Evolutionary conservation across 2,329 filamentous ascomycete species (phyloP).

Genomic region (Talaromyces amestolkiae): DNA sequence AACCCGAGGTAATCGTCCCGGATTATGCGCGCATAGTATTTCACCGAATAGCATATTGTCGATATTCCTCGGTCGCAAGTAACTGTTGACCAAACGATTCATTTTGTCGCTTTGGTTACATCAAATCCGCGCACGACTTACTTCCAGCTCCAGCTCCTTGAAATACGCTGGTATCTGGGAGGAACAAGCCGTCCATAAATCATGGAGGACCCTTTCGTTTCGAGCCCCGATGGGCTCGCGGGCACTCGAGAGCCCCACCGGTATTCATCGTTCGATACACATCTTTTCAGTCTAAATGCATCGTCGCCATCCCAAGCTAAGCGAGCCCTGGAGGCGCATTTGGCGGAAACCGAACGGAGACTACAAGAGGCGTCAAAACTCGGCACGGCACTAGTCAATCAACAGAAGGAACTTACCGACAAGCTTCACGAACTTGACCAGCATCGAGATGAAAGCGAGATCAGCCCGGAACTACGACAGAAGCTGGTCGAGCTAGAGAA

Average conservation of each 20-base stretch:
- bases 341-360: conserved; percentile 86
- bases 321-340: conserved; percentile 82
- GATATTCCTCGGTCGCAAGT: neutral
- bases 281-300: conserved; percentile 75
- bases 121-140: conserved; percentile 2
- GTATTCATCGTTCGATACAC: conserved; percentile 78
- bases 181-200: conserved; percentile 23
- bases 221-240: conserved; percentile 43
- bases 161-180: conserved; percentile 20
- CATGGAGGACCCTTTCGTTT: conserved; percentile 60
- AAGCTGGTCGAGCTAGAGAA: conserved; percentile 84
- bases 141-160: conserved; percentile 20
- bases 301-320: conserved; percentile 83
- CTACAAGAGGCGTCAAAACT: conserved; percentile 88
- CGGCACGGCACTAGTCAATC: conserved; percentile 81
- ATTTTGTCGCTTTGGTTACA: conserved; percentile 2
- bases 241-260: conserved; percentile 57
- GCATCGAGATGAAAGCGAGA: conserved; percentile 70
- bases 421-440: conserved; percentile 81
- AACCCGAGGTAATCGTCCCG: neutral
- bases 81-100: conserved; percentile 3
- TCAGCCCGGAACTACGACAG: conserved; percentile 76
- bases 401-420: conserved; percentile 78
- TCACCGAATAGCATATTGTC: neutral
- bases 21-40: conserved; percentile 7